Percentiles rank a stretch among this genome's conserved stretches.
phyloP scores from a whole-genome alignment of 257 asterid species.

The Sherardia arvensis region DNA sequence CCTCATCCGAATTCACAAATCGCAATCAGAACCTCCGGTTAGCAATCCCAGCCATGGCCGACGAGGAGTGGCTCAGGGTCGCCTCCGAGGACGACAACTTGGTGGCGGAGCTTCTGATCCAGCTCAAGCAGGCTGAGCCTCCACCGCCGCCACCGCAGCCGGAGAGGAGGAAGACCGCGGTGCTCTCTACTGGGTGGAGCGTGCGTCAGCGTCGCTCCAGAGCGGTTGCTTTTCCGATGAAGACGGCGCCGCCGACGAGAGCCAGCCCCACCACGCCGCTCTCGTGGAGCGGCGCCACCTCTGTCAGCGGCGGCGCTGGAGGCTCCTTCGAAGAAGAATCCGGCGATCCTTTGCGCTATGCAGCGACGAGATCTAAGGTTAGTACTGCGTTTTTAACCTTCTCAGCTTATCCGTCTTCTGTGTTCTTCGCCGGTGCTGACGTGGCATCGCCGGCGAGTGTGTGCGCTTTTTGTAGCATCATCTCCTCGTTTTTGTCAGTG shows the following conservation, averaged over 20 bases:
- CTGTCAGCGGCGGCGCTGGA: slow-evolving; percentile 31
- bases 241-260: slow-evolving; percentile 22
- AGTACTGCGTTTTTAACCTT: background rate
- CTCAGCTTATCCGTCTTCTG: background rate
- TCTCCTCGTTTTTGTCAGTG: background rate
- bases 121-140: slow-evolving; percentile 14
- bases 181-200: slow-evolving; percentile 45
- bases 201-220: slow-evolving; percentile 71
- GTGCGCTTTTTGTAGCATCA: too few species aligned
- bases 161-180: slow-evolving; percentile 15
- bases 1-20: background rate
- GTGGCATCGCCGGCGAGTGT: slow-evolving; percentile 20
- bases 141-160: slow-evolving; percentile 16
- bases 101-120: slow-evolving; percentile 56
- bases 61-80: slow-evolving; percentile 45
- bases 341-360: slow-evolving; percentile 20
- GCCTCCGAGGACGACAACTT: slow-evolving; percentile 48
- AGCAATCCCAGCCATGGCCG: slow-evolving; percentile 9
- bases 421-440: slow-evolving; percentile 12
- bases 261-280: slow-evolving; percentile 71
- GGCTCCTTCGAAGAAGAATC: slow-evolving; percentile 38
- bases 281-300: slow-evolving; percentile 64
- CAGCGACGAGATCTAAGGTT: slow-evolving; percentile 69
- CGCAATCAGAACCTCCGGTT: too few species aligned
- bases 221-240: slow-evolving; percentile 16